Base-by-base conservation (phyloP, 768 basidiomycete species). In the Russula compacta region DNA sequence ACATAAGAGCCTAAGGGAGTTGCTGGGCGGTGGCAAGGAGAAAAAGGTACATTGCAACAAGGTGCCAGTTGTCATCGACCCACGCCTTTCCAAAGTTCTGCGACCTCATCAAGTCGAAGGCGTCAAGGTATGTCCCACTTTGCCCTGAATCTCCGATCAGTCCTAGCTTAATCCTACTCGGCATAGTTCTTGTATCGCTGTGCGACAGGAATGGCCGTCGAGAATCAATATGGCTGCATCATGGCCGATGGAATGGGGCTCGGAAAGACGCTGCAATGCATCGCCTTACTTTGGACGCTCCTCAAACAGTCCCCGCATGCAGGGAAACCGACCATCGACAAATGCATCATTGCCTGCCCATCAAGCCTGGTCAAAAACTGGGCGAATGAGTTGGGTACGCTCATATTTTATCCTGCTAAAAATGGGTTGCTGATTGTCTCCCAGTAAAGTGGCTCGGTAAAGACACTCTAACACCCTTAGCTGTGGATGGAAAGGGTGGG, bases 241-340 rank as follows among this genome's bases (percentile, higher is more conserved):
- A 98, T 99, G 95, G 95, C 95, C 1, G 95, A 99, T 69, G 95
- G 95, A 73, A 99, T 99, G 95, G 95, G 95, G 68, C 83, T 98
- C 14, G 95, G 92, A 17, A 95, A 97, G 73, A 95, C 95, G 15
- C 79, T 99, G 15, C 97, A 99, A 70, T 98, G 97, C 70, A 98
- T 99, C 63, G 81, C 95, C 2, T 81, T 99, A 19, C 73, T 99
- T 59, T 98, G 95, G 93, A 98, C 95, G 0, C 73, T 98, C 12
- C 75, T 98, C 53, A 97, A 93, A 73, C 97, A 99, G 69, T 98
- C 97, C 0, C 93, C 97, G 0, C 83, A 86, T 54, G 77, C 94
- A 0, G 84, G 87, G 33, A 97, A 87, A 72, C 79, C 86, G 2
- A 85, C 90, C 0, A 94, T 98, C 64, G 95, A 98, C 70, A 99